Evolutionary conservation across 768 basidiomycete genomes (phyloP).

Genomic region (Strobilomyces dryophilus): DNA sequence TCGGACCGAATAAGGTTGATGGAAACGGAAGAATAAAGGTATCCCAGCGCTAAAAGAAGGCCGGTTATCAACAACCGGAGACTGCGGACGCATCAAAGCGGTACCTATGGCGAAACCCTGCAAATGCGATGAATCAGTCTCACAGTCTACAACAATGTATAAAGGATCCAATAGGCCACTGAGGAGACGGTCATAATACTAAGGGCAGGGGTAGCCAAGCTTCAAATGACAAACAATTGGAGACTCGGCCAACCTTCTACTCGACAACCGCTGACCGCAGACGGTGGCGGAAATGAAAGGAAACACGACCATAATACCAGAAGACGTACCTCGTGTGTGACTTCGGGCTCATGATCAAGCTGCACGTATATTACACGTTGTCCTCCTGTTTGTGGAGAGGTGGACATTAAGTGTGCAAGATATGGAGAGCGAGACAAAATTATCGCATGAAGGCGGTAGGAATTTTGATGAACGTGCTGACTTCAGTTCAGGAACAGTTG

Average conservation of each 20-base stretch:
- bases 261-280: constrained; percentile 17
- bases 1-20: constrained; percentile 63
- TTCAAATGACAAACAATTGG: constrained; percentile 14
- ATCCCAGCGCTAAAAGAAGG: constrained; percentile 59
- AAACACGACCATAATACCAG: constrained; percentile 16
- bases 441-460: constrained; percentile 78
- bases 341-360: constrained; percentile 74
- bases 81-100: constrained; percentile 1
- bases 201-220: constrained; percentile 13
- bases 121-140: constrained; percentile 17
- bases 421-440: constrained; percentile 85
- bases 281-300: constrained; percentile 31
- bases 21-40: constrained; percentile 73
- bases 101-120: constrained; percentile 77
- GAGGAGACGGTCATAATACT: constrained; percentile 14
- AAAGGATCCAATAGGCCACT: constrained; percentile 22
- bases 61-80: constrained; percentile 18
- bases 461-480: constrained; percentile 71
- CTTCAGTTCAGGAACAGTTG: constrained; percentile 10
- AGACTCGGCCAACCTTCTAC: constrained; percentile 16
- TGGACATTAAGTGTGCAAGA: constrained; percentile 85
- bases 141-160: constrained; percentile 2
- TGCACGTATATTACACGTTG: constrained; percentile 71
- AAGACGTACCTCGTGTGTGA: constrained; percentile 73
- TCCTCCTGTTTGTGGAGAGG: constrained; percentile 61